A percentile compares a stretch with the other conserved stretches of the same genome.
These are phyloP conservation scores for Stachybotrys chartarum DNA, from an alignment of 2,329 filamentous ascomycete genomes.

Conservation along the genomic window DNA sequence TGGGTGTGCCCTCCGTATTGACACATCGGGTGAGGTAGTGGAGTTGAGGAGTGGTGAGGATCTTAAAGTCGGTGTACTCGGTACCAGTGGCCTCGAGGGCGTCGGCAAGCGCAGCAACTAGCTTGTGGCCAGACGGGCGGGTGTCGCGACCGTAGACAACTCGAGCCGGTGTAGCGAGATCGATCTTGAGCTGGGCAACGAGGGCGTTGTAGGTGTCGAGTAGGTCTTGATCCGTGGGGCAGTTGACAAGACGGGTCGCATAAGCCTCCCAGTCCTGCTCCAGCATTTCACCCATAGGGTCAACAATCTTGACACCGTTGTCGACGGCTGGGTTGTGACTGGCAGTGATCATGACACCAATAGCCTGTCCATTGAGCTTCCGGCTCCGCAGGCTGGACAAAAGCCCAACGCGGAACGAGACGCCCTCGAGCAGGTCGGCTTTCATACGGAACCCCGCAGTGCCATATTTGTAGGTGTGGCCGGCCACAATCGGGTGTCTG, in stretches of 20 bases:
- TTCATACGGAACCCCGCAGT: constrained; percentile 64
- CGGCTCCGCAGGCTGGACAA: constrained; percentile 83
- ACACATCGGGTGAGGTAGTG: constrained; percentile 93
- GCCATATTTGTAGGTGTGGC: constrained; percentile 55
- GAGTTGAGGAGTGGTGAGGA: constrained; percentile 93
- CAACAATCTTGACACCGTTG: constrained; percentile 92
- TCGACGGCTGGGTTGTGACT: constrained; percentile 87
- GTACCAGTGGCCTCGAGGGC: constrained; percentile 70
- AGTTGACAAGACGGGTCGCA: constrained; percentile 85
- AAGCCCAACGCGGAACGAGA: constrained; percentile 87
- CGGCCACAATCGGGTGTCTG: constrained; percentile 52
- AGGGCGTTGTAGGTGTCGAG: constrained; percentile 70
- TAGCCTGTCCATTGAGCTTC: constrained; percentile 82
- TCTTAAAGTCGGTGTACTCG: constrained; percentile 77
- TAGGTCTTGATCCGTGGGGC: constrained; percentile 65
- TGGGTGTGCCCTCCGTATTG: constrained; percentile 83
- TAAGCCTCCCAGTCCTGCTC: constrained; percentile 91
- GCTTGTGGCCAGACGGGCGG: constrained; percentile 78
- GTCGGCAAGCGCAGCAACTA: constrained; percentile 72
- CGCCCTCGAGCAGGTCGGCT: constrained; percentile 77
- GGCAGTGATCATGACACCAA: constrained; percentile 94
- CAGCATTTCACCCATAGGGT: constrained; percentile 97
- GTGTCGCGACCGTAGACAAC: constrained; percentile 92
- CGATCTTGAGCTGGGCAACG: constrained; percentile 68
- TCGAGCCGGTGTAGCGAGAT: constrained; percentile 61